phyloP scores from a whole-genome alignment of 179 eudicot species.

The Gypsophila paniculata region DNA sequence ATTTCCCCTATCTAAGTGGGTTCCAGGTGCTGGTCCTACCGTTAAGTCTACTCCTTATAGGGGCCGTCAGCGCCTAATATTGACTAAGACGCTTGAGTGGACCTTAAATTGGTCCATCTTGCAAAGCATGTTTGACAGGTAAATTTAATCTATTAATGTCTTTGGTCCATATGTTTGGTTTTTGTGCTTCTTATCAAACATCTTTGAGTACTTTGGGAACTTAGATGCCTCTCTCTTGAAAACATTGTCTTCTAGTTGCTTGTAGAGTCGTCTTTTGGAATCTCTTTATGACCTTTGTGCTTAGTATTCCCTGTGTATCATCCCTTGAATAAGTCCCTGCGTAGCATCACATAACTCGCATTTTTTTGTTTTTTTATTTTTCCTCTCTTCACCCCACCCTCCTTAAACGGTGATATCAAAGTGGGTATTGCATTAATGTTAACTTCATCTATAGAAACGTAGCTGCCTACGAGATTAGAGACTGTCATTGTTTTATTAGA shows the following conservation, averaged over 20 bases:
- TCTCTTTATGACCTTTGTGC: background rate
- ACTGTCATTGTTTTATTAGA: too few species aligned
- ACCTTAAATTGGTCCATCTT: slow-evolving; percentile 93
- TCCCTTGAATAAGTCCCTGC: background rate
- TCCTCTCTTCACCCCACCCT: too few species aligned
- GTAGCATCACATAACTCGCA: too few species aligned
- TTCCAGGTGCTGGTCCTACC: slow-evolving; percentile 78
- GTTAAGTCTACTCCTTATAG: slow-evolving; percentile 53
- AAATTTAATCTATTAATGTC: background rate
- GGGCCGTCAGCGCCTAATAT: slow-evolving; percentile 43
- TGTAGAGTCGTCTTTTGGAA: slow-evolving; percentile 5
- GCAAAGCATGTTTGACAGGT: slow-evolving; percentile 99
- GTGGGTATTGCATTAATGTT: too few species aligned
- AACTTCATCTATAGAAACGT: too few species aligned
- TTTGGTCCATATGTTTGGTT: background rate
- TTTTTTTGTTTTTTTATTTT: too few species aligned
- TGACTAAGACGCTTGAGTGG: slow-evolving; percentile 96
- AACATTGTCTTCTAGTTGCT: background rate
- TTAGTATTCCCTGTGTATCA: background rate
- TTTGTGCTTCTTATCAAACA: background rate
- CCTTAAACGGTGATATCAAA: too few species aligned
- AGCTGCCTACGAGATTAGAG: too few species aligned
- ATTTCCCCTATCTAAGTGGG: slow-evolving; percentile 75
- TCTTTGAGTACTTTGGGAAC: background rate
- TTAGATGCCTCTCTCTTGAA: background rate